These are phyloP conservation scores for Jaminaea rosea DNA, from an alignment of 1,284 basidiomycete genomes.

Conservation along the genomic window DNA sequence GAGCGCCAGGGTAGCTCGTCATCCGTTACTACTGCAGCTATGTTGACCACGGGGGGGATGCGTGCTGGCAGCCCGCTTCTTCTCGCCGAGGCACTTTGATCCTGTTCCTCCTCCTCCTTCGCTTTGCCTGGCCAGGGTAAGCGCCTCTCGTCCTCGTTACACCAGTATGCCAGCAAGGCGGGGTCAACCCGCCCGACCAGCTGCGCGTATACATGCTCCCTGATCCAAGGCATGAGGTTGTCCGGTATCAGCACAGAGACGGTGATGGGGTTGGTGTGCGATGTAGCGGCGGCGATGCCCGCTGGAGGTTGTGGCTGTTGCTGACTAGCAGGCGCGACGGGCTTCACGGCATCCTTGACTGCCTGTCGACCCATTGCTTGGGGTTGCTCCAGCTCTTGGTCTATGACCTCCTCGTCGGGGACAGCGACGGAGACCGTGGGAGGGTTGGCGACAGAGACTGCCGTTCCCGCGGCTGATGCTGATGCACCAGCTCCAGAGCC, in stretches of 20 bases:
- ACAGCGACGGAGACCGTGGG: slow-evolving; percentile 26
- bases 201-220: neutral
- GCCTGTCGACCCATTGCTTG: too few relatives aligned
- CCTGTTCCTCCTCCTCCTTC: neutral
- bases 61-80: too few relatives aligned
- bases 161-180: neutral
- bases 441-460: too few relatives aligned
- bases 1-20: slow-evolving; percentile 5
- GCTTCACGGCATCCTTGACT: neutral
- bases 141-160: neutral
- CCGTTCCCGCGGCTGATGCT: too few relatives aligned
- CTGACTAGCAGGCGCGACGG: neutral
- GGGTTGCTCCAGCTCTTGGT: slow-evolving; percentile 24
- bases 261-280: neutral
- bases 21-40: neutral
- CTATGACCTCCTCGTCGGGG: slow-evolving; percentile 41
- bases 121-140: neutral
- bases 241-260: slow-evolving; percentile 5
- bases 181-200: neutral
- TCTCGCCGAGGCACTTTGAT: too few relatives aligned
- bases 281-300: neutral
- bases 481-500: too few relatives aligned
- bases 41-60: neutral
- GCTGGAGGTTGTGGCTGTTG: neutral
- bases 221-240: neutral